Evolutionary conservation across 495 filamentous ascomycete genomes (phyloP).

Genomic region (Aspergillus sparsus): DNA sequence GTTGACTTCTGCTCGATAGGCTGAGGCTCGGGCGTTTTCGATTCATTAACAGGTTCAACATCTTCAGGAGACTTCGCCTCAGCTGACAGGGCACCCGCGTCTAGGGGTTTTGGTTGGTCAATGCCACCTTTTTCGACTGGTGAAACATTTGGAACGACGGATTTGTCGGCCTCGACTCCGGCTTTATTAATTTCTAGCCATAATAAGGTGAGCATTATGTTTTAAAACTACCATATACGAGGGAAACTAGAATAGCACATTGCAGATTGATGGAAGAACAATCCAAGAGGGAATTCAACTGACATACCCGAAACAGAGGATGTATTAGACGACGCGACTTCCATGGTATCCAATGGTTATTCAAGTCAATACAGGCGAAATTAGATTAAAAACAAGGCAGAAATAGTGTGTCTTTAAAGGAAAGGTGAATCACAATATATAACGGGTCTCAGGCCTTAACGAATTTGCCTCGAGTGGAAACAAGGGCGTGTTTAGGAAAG

Average conservation of each 20-base stretch:
- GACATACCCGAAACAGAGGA: conserved; percentile 28
- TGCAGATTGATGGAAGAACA: background rate
- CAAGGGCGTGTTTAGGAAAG: conserved; percentile 16
- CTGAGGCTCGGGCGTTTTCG: conserved; percentile 20
- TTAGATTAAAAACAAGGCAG: too few relatives aligned
- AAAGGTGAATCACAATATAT: conserved; percentile 17
- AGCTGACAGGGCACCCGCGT: background rate
- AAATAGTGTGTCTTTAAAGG: background rate
- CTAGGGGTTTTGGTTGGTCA: conserved; percentile 9
- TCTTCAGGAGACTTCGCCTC: conserved; percentile 19
- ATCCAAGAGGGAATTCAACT: background rate
- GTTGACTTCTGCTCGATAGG: conserved; percentile 8
- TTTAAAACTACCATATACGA: background rate
- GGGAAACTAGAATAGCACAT: background rate
- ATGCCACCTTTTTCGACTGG: conserved; percentile 16
- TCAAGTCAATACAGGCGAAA: too few relatives aligned
- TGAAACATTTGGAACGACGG: background rate
- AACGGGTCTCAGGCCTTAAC: too few relatives aligned
- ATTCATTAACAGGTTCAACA: conserved; percentile 14
- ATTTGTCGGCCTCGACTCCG: conserved; percentile 3
- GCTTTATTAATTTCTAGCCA: conserved; percentile 10
- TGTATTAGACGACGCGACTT: too few relatives aligned
- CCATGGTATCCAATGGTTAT: too few relatives aligned
- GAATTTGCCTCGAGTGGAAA: too few relatives aligned
- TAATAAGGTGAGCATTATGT: conserved; percentile 5